Conservation (phyloP, 495 filamentous ascomycete species). For the Penicillium cinerascens region DNA sequence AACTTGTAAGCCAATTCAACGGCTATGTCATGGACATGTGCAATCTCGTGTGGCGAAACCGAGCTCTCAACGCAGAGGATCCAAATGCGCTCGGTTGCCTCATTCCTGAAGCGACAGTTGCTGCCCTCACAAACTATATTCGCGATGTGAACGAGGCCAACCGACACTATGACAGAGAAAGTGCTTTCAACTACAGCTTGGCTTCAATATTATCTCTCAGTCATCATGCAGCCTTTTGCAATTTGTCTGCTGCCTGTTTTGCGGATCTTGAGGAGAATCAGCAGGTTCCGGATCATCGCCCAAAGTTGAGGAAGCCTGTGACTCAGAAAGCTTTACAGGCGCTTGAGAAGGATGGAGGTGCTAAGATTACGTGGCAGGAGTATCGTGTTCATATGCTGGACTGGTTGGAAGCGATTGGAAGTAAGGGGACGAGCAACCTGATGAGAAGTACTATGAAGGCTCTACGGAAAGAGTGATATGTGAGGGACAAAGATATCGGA, state of each 20-base stretch:
- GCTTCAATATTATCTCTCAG: conserved; percentile 65
- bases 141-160: conserved; percentile 33
- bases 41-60: conserved; percentile 79
- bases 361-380: conserved; percentile 66
- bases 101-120: conserved; percentile 47
- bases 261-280: conserved; percentile 60
- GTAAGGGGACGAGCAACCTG: conserved; percentile 63
- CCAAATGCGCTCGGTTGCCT: conserved; percentile 70
- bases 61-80: conserved; percentile 66
- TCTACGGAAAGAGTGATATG: conserved; percentile 41
- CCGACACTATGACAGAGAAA: conserved; percentile 34
- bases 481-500: neutral
- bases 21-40: conserved; percentile 86
- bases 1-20: conserved; percentile 67
- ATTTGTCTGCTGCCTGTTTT: conserved; percentile 64
- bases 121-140: conserved; percentile 48
- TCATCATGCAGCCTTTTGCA: conserved; percentile 61
- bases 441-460: conserved; percentile 85
- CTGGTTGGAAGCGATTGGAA: conserved; percentile 63
- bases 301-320: conserved; percentile 70
- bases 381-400: conserved; percentile 72
- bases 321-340: conserved; percentile 61
- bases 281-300: conserved; percentile 41
- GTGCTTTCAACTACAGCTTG: conserved; percentile 45
- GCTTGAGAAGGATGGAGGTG: conserved; percentile 65